phyloP scores from a whole-genome alignment of 495 filamentous ascomycete species.

The Trichoderma asperelloides region DNA sequence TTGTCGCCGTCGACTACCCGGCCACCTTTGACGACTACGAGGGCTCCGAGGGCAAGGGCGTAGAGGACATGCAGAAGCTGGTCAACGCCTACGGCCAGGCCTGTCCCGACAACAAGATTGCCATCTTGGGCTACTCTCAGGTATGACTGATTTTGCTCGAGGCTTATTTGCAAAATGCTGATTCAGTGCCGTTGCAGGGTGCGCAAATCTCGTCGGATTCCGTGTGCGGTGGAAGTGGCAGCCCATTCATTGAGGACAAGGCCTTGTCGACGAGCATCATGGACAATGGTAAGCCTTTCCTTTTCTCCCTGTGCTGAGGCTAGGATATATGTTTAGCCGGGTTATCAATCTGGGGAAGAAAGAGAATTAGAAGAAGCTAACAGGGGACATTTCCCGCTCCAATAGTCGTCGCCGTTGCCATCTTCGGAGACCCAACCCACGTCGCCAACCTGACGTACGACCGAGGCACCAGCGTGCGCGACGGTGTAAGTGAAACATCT shows the following conservation, averaged over 20 bases:
- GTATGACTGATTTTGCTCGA: conserved; percentile 10
- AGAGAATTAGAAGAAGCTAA: not conserved
- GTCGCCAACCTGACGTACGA: conserved; percentile 14
- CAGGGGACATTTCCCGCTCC: too few species aligned
- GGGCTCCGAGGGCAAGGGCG: conserved; percentile 14
- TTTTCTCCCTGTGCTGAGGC: not conserved
- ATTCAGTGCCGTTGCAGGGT: not conserved
- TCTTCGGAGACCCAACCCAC: conserved; percentile 20
- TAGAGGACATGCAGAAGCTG: conserved; percentile 14
- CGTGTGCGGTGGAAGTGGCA: conserved; percentile 8
- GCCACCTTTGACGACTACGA: conserved; percentile 14
- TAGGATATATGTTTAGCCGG: not conserved
- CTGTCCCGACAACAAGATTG: conserved; percentile 22
- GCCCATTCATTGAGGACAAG: not conserved
- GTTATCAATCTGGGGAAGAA: not conserved
- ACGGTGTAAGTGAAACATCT: conserved; percentile 14
- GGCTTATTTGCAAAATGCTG: not conserved
- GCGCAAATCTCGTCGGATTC: conserved; percentile 7
- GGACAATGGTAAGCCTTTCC: not conserved
- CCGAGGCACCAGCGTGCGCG: conserved; percentile 14
- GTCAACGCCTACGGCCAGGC: conserved; percentile 13
- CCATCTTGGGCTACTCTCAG: conserved; percentile 23
- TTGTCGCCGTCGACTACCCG: conserved; percentile 15
- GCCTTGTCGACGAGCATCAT: not conserved
- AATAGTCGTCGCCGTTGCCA: conserved; percentile 17